Conservation (phyloP, 2,329 filamentous ascomycete species). For the Verticillium klebahnii region DNA sequence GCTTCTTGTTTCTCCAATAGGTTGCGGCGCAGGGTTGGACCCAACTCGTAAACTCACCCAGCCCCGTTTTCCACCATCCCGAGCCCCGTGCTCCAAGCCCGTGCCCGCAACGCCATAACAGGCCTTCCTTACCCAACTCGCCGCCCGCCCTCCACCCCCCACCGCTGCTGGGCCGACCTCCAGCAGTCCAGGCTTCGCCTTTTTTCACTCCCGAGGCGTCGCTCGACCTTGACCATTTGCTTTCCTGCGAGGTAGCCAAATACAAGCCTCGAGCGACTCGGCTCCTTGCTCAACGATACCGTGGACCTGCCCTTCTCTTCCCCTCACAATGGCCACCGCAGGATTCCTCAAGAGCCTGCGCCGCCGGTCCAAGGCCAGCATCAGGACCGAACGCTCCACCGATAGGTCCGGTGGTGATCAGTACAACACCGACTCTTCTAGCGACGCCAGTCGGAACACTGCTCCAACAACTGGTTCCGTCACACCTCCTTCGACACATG, state of each 20-base stretch:
- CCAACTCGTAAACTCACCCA: neutral
- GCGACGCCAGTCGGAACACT: slow-evolving; percentile 56
- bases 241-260: neutral
- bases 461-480: slow-evolving; percentile 64
- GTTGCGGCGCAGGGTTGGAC: neutral
- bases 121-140: neutral
- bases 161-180: neutral
- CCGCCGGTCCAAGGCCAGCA: slow-evolving; percentile 70
- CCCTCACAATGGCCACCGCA: slow-evolving; percentile 29
- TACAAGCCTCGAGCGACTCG: neutral
- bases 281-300: neutral
- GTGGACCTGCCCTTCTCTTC: neutral
- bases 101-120: neutral
- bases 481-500: slow-evolving; percentile 70
- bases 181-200: neutral
- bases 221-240: neutral
- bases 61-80: neutral
- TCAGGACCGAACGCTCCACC: slow-evolving; percentile 59
- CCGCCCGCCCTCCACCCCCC: neutral
- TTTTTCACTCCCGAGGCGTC: neutral
- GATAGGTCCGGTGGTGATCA: neutral
- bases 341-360: slow-evolving; percentile 73
- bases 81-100: neutral
- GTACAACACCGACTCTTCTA: slow-evolving; percentile 44
- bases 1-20: neutral